phyloP scores from a whole-genome alignment of 495 filamentous ascomycete genomes.

The Penicillium longicatenatum region DNA sequence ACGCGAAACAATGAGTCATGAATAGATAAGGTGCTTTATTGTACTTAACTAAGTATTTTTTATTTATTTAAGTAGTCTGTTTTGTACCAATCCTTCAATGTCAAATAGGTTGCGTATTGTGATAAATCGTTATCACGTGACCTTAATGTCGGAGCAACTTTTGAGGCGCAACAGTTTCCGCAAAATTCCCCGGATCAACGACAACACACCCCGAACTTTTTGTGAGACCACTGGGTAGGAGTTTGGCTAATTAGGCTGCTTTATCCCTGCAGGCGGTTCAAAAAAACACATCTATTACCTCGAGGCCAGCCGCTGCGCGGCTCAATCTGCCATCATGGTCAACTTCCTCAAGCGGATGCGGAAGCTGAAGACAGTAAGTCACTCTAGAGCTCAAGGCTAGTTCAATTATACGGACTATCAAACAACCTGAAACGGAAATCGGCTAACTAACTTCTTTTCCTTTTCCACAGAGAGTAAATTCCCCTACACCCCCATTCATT shows the following conservation, averaged over 20 bases:
- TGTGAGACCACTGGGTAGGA: conserved; percentile 7
- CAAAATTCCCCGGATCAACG: conserved; percentile 31
- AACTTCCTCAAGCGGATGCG: conserved; percentile 76
- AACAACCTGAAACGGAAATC: conserved; percentile 7
- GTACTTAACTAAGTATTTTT: background rate
- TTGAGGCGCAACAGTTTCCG: conserved; percentile 25
- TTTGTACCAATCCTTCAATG: background rate
- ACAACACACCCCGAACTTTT: conserved; percentile 11
- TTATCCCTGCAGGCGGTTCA: background rate
- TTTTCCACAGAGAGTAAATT: conserved; percentile 35
- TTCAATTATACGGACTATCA: background rate
- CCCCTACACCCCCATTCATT: conserved; percentile 21
- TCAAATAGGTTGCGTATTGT: background rate
- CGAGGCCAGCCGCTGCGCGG: conserved; percentile 26
- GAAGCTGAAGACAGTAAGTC: conserved; percentile 73
- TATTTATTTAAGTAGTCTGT: background rate
- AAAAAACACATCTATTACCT: conserved; percentile 5
- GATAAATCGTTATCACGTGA: conserved; percentile 21
- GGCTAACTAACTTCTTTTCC: conserved; percentile 9
- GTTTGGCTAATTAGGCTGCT: background rate
- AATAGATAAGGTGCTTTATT: background rate
- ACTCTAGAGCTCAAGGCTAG: conserved; percentile 1
- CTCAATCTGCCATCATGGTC: conserved; percentile 61
- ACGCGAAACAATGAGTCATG: background rate
- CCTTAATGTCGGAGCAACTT: conserved; percentile 32